Conservation (phyloP, 495 filamentous ascomycete genomes). For the Neurospora tetraspora region DNA sequence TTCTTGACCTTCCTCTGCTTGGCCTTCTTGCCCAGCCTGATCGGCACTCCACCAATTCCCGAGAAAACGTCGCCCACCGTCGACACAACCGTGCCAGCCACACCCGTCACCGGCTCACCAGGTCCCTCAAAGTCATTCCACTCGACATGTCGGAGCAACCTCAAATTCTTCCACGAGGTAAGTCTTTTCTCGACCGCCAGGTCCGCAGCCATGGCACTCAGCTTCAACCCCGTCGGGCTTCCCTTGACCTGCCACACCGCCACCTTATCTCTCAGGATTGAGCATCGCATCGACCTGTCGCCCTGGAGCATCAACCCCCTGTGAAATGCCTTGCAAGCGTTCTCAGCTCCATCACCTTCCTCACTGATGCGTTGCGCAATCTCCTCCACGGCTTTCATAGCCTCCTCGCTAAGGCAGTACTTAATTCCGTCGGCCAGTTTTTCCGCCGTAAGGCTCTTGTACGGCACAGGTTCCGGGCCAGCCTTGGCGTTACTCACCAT, state of each 20-base stretch:
- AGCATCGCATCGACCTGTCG: conserved; percentile 55
- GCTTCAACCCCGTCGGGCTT: conserved; percentile 35
- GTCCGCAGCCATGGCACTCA: conserved; percentile 60
- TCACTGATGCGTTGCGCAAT: conserved; percentile 51
- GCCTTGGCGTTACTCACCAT: conserved; percentile 59
- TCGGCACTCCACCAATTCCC: conserved; percentile 50
- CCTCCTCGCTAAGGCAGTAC: conserved; percentile 51
- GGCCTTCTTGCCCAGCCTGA: conserved; percentile 42
- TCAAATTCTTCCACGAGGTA: conserved; percentile 54
- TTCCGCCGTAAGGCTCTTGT: conserved; percentile 55
- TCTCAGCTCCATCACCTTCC: conserved; percentile 65
- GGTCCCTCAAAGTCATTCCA: conserved; percentile 77
- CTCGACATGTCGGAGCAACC: conserved; percentile 54
- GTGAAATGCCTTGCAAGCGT: conserved; percentile 65
- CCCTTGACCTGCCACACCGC: conserved; percentile 58
- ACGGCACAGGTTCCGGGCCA: conserved; percentile 61
- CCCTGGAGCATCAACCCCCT: conserved; percentile 47
- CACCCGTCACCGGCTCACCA: conserved; percentile 62
- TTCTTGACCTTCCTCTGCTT: conserved; percentile 36
- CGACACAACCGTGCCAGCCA: conserved; percentile 44
- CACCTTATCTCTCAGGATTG: conserved; percentile 50
- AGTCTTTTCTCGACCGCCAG: conserved; percentile 47
- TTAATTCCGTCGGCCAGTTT: conserved; percentile 56
- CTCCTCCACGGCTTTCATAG: conserved; percentile 42
- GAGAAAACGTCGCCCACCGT: conserved; percentile 43